Evolutionary conservation across 192 early-diverging fungal species (phyloP).

Genomic region (Mortierella hygrophila): DNA sequence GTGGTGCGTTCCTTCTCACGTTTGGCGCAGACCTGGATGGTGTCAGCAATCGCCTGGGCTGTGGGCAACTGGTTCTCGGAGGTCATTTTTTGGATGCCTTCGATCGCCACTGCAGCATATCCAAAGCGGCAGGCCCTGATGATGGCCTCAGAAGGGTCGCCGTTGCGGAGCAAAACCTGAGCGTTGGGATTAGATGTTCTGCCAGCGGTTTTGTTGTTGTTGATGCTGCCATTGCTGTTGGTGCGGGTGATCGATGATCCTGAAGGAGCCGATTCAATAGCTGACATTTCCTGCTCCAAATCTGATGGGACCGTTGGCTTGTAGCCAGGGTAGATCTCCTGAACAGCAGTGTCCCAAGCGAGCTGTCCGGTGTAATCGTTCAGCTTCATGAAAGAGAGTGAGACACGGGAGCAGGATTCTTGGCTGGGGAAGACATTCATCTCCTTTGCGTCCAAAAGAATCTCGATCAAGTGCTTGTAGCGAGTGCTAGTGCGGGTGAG

Average conservation of each 20-base stretch:
- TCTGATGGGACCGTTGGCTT: constrained; percentile 12
- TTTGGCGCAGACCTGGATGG: constrained; percentile 52
- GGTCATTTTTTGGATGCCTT: constrained; percentile 36
- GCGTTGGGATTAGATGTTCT: constrained; percentile 6
- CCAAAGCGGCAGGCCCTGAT: constrained; percentile 45
- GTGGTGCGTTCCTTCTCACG: constrained; percentile 45
- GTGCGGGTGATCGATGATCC: not conserved
- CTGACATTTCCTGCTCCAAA: not conserved
- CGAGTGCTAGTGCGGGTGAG: constrained; percentile 18
- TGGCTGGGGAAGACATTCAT: constrained; percentile 53
- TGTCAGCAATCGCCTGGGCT: constrained; percentile 50
- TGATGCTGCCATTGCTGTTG: constrained; percentile 4
- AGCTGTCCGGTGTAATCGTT: constrained; percentile 51
- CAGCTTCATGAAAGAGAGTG: constrained; percentile 34
- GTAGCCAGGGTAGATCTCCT: constrained; percentile 54
- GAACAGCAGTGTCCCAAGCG: constrained; percentile 55
- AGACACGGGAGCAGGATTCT: constrained; percentile 40
- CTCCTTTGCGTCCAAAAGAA: constrained; percentile 49
- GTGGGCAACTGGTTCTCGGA: constrained; percentile 36
- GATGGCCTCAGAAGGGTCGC: constrained; percentile 48
- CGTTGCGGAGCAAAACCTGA: constrained; percentile 23
- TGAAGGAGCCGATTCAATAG: not conserved
- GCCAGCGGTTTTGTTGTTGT: not conserved
- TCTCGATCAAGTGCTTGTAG: constrained; percentile 53
- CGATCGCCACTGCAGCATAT: constrained; percentile 32